Evolutionary conservation across 139 green algal genomes (phyloP).

Genomic region (Ulvella scutata): DNA sequence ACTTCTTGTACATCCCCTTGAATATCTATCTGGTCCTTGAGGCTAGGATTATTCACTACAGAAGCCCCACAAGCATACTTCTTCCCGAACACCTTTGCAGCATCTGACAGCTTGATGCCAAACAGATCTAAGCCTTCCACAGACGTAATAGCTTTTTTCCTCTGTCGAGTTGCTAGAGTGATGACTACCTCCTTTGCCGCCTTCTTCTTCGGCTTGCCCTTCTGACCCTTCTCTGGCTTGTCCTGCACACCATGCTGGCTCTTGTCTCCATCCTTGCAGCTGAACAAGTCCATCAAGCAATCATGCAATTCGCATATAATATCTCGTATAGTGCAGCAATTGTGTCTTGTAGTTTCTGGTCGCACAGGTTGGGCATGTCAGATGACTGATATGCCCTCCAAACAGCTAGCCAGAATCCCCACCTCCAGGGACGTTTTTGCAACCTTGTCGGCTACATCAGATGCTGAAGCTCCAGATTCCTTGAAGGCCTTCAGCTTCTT

Average conservation of each 20-base stretch:
- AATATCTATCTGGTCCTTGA: slow-evolving; percentile 88
- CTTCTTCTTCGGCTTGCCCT: slow-evolving; percentile 13
- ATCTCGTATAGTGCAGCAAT: slow-evolving; percentile 49
- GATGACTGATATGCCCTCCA: neutral
- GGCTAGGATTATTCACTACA: slow-evolving; percentile 73
- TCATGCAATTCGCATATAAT: slow-evolving; percentile 12
- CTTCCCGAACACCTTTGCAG: slow-evolving; percentile 92
- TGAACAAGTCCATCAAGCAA: neutral
- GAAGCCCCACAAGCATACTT: slow-evolving; percentile 91
- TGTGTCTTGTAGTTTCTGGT: slow-evolving; percentile 31
- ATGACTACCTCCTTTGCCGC: slow-evolving; percentile 27
- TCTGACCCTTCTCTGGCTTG: slow-evolving; percentile 9
- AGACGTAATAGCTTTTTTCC: slow-evolving; percentile 89
- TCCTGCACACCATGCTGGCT: slow-evolving; percentile 42
- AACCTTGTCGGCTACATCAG: neutral
- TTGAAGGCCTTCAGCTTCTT: slow-evolving; percentile 66
- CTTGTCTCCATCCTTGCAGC: neutral
- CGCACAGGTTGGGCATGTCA: neutral
- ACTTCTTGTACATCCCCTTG: slow-evolving; percentile 39
- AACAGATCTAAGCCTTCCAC: slow-evolving; percentile 79
- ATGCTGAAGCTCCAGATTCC: slow-evolving; percentile 32
- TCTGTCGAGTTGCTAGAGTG: slow-evolving; percentile 54
- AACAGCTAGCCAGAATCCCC: too few species aligned
- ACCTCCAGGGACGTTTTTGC: neutral
- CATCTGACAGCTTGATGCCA: slow-evolving; percentile 78